Conservation (phyloP, 2,329 filamentous ascomycete genomes). For the Hypoxylon sp. region DNA sequence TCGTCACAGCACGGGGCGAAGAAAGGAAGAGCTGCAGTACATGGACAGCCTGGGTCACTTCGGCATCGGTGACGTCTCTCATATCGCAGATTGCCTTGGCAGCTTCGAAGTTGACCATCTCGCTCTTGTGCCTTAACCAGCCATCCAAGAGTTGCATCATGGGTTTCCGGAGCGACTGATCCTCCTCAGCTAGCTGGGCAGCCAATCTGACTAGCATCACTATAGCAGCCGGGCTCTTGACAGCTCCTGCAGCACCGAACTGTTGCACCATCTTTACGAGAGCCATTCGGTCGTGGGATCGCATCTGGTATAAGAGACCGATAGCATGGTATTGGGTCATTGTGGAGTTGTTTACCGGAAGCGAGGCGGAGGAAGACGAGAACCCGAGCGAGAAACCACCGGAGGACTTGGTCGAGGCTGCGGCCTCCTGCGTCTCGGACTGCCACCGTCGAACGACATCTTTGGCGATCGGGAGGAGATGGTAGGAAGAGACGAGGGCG, state of each 20-base stretch:
- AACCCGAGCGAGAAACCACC: constrained; percentile 93
- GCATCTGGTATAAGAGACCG: constrained; percentile 97
- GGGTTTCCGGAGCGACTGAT: constrained; percentile 86
- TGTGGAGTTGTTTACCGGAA: constrained; percentile 90
- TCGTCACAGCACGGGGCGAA: constrained; percentile 93
- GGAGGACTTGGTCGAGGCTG: constrained; percentile 87
- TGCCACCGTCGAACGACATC: constrained; percentile 98
- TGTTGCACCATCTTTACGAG: constrained; percentile 99
- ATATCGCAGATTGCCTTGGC: constrained; percentile 98
- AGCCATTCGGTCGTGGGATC: constrained; percentile 96
- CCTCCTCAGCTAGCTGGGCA: constrained; percentile 93
- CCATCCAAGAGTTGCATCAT: constrained; percentile 98
- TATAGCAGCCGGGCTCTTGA: constrained; percentile 94
- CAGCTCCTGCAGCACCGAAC: constrained; percentile 88
- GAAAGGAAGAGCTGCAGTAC: constrained; percentile 97
- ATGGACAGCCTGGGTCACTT: constrained; percentile 92
- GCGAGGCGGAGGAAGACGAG: constrained; percentile 78
- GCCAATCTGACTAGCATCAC: constrained; percentile 93
- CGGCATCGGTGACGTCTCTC: constrained; percentile 89
- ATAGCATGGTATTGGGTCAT: constrained; percentile 99
- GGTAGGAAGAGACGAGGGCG: constrained; percentile 95
- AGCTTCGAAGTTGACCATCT: constrained; percentile 99
- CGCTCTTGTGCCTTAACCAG: constrained; percentile 98
- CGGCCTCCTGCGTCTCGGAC: constrained; percentile 97
- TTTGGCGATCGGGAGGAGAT: constrained; percentile 93